phyloP scores from a whole-genome alignment of 129 eudicot genomes.

The Ambrosia artemisiifolia region DNA sequence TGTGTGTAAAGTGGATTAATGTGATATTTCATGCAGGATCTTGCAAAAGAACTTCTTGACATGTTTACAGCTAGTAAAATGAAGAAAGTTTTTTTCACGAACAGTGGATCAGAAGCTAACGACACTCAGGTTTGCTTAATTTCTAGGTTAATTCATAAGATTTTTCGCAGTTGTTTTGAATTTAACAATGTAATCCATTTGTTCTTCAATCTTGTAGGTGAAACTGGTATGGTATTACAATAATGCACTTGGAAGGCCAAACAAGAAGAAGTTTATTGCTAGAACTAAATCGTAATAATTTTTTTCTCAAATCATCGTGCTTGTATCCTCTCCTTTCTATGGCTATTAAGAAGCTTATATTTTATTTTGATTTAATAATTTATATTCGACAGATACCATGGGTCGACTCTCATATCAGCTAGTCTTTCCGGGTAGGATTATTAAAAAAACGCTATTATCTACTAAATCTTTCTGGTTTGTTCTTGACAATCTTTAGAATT shows the following conservation, averaged over 20 bases:
- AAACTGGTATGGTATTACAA: constrained; percentile 96
- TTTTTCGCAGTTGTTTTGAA: neutral
- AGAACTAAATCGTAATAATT: constrained; percentile 67
- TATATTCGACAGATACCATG: constrained; percentile 65
- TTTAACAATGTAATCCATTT: neutral
- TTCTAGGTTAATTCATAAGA: neutral
- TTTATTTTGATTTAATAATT: constrained; percentile 6
- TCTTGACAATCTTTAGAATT: neutral
- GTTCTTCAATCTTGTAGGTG: constrained; percentile 50
- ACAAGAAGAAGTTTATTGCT: constrained; percentile 89
- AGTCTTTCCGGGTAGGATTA: constrained; percentile 79
- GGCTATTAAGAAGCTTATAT: neutral
- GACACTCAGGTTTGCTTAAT: constrained; percentile 68
- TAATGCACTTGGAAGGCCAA: constrained; percentile 91
- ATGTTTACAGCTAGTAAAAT: constrained; percentile 75
- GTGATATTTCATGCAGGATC: constrained; percentile 46
- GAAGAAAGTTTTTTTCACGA: constrained; percentile 83
- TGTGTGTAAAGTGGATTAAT: neutral
- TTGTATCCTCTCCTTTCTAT: neutral
- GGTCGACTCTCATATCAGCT: constrained; percentile 85
- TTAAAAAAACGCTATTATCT: neutral
- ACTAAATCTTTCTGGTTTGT: constrained; percentile 1
- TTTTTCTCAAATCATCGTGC: neutral
- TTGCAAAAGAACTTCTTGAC: constrained; percentile 71
- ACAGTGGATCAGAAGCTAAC: constrained; percentile 95